These are phyloP conservation scores for Calophaca sinica DNA, from an alignment of 306 rosid species.

Conservation along the genomic window DNA sequence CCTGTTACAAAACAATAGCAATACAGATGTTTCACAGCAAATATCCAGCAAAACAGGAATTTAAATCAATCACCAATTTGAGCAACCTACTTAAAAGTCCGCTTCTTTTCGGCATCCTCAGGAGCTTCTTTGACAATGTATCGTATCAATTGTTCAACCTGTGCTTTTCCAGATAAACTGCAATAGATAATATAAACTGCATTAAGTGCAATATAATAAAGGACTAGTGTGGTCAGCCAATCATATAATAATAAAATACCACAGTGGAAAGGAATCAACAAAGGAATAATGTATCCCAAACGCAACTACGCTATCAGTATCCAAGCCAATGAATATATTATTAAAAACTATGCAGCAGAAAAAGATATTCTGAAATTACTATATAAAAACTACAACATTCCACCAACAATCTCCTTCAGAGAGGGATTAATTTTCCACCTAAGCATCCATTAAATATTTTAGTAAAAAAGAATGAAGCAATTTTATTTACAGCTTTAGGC, in stretches of 20 bases:
- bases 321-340: slow-evolving; percentile 12
- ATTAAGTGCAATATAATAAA: slow-evolving; percentile 34
- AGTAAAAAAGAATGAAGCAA: neutral
- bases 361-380: slow-evolving; percentile 13
- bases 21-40: slow-evolving; percentile 43
- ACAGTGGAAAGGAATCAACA: slow-evolving; percentile 17
- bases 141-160: slow-evolving; percentile 81
- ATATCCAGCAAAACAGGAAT: slow-evolving; percentile 33
- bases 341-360: slow-evolving; percentile 2
- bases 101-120: slow-evolving; percentile 92
- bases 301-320: neutral
- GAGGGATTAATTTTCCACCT: neutral
- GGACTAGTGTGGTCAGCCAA: slow-evolving; percentile 24
- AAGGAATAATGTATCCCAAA: slow-evolving; percentile 15
- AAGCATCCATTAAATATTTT: neutral
- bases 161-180: slow-evolving; percentile 87
- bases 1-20: slow-evolving; percentile 61
- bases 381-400: slow-evolving; percentile 27
- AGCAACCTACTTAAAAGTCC: slow-evolving; percentile 81
- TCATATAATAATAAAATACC: slow-evolving; percentile 10
- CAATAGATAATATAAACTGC: slow-evolving; percentile 42
- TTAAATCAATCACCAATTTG: slow-evolving; percentile 37
- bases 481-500: slow-evolving; percentile 1
- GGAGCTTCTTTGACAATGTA: slow-evolving; percentile 91
- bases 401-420: neutral